Conservation (phyloP, 768 basidiomycete species). For the Omphalotus guepiniiformis region DNA sequence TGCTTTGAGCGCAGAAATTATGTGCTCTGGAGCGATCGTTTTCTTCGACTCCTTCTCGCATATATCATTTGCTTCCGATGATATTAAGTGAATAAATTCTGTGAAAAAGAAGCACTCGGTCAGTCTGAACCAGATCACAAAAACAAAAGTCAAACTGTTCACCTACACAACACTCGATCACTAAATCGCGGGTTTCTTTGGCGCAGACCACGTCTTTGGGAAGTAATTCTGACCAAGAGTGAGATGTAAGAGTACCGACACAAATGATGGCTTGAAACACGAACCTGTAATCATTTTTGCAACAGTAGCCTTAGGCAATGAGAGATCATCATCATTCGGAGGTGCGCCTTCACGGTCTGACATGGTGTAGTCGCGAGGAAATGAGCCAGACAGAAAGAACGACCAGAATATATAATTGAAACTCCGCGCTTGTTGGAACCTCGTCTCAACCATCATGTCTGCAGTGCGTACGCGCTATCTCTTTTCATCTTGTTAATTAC, state of each 20-base stretch:
- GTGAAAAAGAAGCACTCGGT: slow-evolving; percentile 11
- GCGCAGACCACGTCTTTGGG: slow-evolving; percentile 85
- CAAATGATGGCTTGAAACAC: slow-evolving; percentile 14
- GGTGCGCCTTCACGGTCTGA: slow-evolving; percentile 84
- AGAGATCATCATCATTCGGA: slow-evolving; percentile 85
- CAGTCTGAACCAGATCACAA: not conserved
- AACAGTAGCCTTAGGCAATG: slow-evolving; percentile 95
- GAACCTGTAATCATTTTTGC: slow-evolving; percentile 93
- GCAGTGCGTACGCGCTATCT: slow-evolving; percentile 40
- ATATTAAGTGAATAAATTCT: slow-evolving; percentile 99
- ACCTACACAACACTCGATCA: slow-evolving; percentile 99
- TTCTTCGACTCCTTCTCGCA: slow-evolving; percentile 99
- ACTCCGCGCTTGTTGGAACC: slow-evolving; percentile 38
- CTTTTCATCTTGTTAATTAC: slow-evolving; percentile 4
- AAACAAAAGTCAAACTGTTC: slow-evolving; percentile 35
- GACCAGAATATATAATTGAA: slow-evolving; percentile 18
- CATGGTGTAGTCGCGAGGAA: slow-evolving; percentile 43
- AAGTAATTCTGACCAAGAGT: slow-evolving; percentile 63
- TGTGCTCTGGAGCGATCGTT: slow-evolving; percentile 98
- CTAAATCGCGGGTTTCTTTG: slow-evolving; percentile 94
- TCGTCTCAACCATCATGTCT: slow-evolving; percentile 59
- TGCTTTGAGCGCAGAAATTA: slow-evolving; percentile 87
- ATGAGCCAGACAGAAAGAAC: not conserved
- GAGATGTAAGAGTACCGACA: slow-evolving; percentile 6
- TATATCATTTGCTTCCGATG: slow-evolving; percentile 96